Conservation (phyloP, 208 protist species). For the Endotrypanum monterogeii region DNA sequence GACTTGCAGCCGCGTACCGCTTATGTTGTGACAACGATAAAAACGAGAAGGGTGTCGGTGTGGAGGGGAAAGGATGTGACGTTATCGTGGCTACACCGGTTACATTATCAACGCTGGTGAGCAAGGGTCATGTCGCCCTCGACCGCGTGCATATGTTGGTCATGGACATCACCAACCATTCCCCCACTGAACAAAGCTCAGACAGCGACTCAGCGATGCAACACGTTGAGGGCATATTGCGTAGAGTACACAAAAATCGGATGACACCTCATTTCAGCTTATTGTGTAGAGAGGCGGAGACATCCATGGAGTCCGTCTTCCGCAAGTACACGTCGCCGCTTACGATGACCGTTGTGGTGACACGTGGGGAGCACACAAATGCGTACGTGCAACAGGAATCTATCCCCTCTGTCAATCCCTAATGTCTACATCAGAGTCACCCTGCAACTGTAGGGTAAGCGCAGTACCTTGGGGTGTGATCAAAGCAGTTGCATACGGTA, state of each 20-base stretch:
- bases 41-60: slow-evolving; percentile 61
- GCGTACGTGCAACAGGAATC: slow-evolving; percentile 55
- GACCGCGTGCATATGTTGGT: slow-evolving; percentile 83
- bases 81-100: slow-evolving; percentile 90
- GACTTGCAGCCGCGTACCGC: slow-evolving; percentile 35
- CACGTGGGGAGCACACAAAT: slow-evolving; percentile 55
- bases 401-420: slow-evolving; percentile 52
- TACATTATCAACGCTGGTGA: slow-evolving; percentile 59
- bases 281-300: slow-evolving; percentile 84
- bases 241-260: slow-evolving; percentile 43
- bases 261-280: slow-evolving; percentile 90
- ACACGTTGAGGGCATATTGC: slow-evolving; percentile 89
- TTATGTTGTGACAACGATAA: slow-evolving; percentile 47
- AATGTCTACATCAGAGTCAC: slow-evolving; percentile 52
- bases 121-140: slow-evolving; percentile 60
- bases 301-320: slow-evolving; percentile 64
- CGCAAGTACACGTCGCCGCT: slow-evolving; percentile 71
- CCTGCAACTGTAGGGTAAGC: slow-evolving; percentile 66
- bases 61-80: slow-evolving; percentile 88
- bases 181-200: slow-evolving; percentile 82
- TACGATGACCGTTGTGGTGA: slow-evolving; percentile 71
- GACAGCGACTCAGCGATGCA: slow-evolving; percentile 40
- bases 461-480: slow-evolving; percentile 65
- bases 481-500: too few relatives aligned
- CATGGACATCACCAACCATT: slow-evolving; percentile 96